Conservation (phyloP, 805 yeast species). For the Wickerhamiella galacta region DNA sequence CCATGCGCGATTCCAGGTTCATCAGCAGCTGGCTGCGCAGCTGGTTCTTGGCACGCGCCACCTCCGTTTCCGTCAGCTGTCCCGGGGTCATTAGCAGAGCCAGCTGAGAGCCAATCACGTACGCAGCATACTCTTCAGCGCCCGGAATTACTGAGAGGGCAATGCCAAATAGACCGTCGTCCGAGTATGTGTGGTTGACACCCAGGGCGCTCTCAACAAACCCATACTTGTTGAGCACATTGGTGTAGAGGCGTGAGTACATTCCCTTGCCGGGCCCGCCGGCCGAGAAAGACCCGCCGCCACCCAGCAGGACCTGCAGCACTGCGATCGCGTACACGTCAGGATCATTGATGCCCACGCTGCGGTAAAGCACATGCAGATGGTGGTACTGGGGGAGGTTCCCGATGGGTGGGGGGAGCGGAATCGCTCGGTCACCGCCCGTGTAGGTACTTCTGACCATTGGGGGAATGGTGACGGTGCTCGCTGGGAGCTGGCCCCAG, state of each 20-base stretch:
- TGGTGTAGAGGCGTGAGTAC: constrained; percentile 86
- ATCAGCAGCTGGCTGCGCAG: constrained; percentile 71
- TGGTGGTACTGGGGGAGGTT: constrained; percentile 68
- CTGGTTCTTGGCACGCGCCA: constrained; percentile 82
- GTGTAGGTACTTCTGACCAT: constrained; percentile 32
- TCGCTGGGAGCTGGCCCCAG: constrained; percentile 42
- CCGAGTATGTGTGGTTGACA: constrained; percentile 79
- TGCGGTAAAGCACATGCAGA: constrained; percentile 76
- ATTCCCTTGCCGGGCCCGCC: constrained; percentile 99
- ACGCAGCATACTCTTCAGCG: constrained; percentile 71
- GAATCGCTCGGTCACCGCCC: constrained; percentile 41
- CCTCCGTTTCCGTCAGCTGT: constrained; percentile 54
- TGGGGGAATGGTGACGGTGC: constrained; percentile 11
- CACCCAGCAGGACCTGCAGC: constrained; percentile 79
- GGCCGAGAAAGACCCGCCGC: constrained; percentile 94
- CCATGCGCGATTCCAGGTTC: constrained; percentile 85
- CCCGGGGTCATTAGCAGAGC: constrained; percentile 36
- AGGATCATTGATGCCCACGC: constrained; percentile 63
- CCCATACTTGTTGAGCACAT: constrained; percentile 80
- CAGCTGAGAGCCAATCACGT: constrained; percentile 54
- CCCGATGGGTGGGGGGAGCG: constrained; percentile 40
- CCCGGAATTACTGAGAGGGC: constrained; percentile 71
- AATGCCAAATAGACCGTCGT: constrained; percentile 82
- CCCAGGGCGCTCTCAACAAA: constrained; percentile 78
- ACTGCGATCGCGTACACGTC: constrained; percentile 86